Evolutionary conservation across 495 filamentous ascomycete genomes (phyloP), one percentile per base, ranked within the genome.

Genomic region (Chaetomium cochliodes): DNA sequence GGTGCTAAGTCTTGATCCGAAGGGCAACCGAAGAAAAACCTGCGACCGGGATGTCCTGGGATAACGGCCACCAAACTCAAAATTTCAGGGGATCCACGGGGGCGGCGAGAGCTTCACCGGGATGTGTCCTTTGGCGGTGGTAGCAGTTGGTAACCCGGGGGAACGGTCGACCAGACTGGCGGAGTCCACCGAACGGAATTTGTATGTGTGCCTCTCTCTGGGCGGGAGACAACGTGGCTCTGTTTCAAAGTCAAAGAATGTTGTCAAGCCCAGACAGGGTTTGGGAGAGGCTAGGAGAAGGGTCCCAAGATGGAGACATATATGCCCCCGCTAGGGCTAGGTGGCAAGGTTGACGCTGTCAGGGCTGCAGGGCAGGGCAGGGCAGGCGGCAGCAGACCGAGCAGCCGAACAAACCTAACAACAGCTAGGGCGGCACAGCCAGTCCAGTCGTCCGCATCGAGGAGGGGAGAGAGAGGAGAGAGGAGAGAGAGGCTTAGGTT

Each of bases 31-130:
- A 71, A 64, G 28, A 72, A 72, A 70, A 70, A 61, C 63, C 61
- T 73, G 69, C 54, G 67, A 70, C 71, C 69, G 67, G 73, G 73
- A 69, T 70, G 62, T 68, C 71, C 68, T 67, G 63, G 72, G 65
- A 70, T 67, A 51, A 47, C 23, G 73, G 65, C 61, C 62, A 67
- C 66, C 69, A 72, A 72, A 68, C 64, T 66, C 60, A 65, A 64
- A 71, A 64, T 61, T 65, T 54, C 65, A 67, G 53, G 60, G 69
- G 69, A 65, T 72, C 73, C 73, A 75, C 73, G 73, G 68, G 68
- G 57, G 63, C 69, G 71, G 69, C 60, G 71, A 70, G 66, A 64
- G 62, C 73, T 68, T 75, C 71, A 67, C 69, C 65, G 65, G 73
- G 64, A 69, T 72, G 63, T 68, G 65, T 69, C 62, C 66, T 69